These are phyloP conservation scores for Cystobasidium pallidum DNA, from an alignment of 1,284 basidiomycete species.

Conservation along the genomic window DNA sequence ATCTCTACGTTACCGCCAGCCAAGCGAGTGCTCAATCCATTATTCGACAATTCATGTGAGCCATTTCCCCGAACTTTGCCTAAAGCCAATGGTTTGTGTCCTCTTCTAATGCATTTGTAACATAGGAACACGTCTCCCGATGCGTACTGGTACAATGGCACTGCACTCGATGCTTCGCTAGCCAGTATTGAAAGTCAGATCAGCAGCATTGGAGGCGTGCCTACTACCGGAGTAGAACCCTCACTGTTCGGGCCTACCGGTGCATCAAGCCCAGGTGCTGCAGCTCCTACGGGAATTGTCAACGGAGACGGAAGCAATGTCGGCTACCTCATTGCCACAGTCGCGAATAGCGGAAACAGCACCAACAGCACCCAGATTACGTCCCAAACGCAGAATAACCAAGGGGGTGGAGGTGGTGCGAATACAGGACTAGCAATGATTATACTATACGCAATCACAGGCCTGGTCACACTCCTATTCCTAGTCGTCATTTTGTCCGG, in stretches of 20 bases:
- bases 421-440: conserved; percentile 75
- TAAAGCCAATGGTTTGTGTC: not conserved
- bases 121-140: conserved; percentile 10
- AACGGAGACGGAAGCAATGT: not conserved
- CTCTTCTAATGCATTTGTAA: not conserved
- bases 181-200: conserved; percentile 26
- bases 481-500: conserved; percentile 75
- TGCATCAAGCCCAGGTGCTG: conserved; percentile 20
- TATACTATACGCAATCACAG: conserved; percentile 63
- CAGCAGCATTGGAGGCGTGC: conserved; percentile 9
- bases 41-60: conserved; percentile 35
- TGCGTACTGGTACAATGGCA: conserved; percentile 28
- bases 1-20: conserved; percentile 63
- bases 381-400: not conserved
- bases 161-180: not conserved
- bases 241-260: conserved; percentile 33
- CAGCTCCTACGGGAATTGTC: conserved; percentile 23
- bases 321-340: conserved; percentile 47
- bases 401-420: conserved; percentile 19
- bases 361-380: conserved; percentile 22
- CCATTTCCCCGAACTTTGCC: not conserved
- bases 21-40: conserved; percentile 23
- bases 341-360: conserved; percentile 44
- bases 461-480: conserved; percentile 75
- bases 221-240: conserved; percentile 27